Base-by-base conservation (phyloP, 306 rosid species). In the Argentina anserina region DNA sequence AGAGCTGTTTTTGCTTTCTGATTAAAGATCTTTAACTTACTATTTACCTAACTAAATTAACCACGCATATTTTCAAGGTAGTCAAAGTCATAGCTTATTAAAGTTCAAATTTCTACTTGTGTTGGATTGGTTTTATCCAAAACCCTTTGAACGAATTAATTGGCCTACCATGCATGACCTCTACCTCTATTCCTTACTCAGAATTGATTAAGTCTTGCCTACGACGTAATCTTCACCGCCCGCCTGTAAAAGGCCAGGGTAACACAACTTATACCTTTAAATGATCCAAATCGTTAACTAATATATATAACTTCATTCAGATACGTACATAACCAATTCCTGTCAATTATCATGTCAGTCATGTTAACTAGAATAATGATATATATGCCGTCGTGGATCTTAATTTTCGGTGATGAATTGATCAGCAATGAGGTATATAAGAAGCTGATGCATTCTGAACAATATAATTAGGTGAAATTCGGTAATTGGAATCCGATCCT, bases 21-120 rank as follows among this genome's bases (percentile, higher is more conserved):
- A 64, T 65, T 33, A 11, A 11, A 20, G 28, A 63, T 63, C 46
- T 20, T n/a, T 37, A 63, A 63, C 68, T 63, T n/a, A 15, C 25
- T 39, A 29, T 4, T 23, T 9, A 28, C 66, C 66, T 9, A 36
- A 63, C 46, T 37, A 28, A 28, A 62, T 36, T 36, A 34, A 62
- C 46, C 23, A 12, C 62, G 62, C 47, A 17, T 50, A 50, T n/a
- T 69, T 33, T 50, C 63, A 50, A 69, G 73, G 72, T 13, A 9
- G 45, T 69, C 73, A 50, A 69, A 49, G 73, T 69, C 62, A 42
- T 25, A 12, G 13, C 46, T 14, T 26, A 6, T 23, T 20, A 43
- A 10, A 47, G 37, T 50, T 69, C 46, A 34, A 34, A 50, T 4
- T 37, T 4, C 20, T 26, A 8, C 62, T 67, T 45, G n/a, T n/a